These are phyloP conservation scores for Westerdykella ornata DNA, from an alignment of 2,329 filamentous ascomycete species.

Conservation along the genomic window DNA sequence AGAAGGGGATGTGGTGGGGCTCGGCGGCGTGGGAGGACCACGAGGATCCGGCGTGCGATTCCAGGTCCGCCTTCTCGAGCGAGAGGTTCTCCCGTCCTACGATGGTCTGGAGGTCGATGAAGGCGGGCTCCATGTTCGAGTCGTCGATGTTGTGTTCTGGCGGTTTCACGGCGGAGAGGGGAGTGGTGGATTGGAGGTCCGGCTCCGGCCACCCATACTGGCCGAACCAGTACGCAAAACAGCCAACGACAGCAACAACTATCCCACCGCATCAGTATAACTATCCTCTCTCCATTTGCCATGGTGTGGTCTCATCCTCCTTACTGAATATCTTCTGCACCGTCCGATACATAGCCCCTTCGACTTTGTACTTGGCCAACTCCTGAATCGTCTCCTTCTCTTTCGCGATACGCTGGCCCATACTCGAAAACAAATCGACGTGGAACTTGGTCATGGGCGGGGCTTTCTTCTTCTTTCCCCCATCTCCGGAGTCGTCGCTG, in stretches of 20 bases:
- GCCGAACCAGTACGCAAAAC: conserved; percentile 48
- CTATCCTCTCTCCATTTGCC: no score
- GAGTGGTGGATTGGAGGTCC: conserved; percentile 50
- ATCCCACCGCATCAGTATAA: no score
- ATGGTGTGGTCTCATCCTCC: no score
- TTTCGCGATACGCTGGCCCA: conserved; percentile 50
- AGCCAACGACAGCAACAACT: no score
- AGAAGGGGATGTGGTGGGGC: conserved; percentile 43
- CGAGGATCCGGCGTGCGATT: conserved; percentile 54
- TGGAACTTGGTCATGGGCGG: conserved; percentile 45
- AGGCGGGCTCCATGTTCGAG: conserved; percentile 57
- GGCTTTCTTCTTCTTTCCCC: conserved; percentile 27
- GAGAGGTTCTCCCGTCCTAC: conserved; percentile 59
- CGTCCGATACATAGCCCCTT: no score
- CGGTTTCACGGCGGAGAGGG: conserved; percentile 44
- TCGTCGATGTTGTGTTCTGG: conserved; percentile 51
- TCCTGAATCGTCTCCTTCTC: conserved; percentile 53
- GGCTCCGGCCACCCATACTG: conserved; percentile 37
- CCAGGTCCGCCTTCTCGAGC: conserved; percentile 49
- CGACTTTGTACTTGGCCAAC: conserved; percentile 2
- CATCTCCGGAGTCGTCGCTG: conserved; percentile 15
- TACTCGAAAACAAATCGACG: conserved; percentile 57
- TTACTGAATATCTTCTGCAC: no score
- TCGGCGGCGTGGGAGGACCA: conserved; percentile 52
- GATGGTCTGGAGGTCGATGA: conserved; percentile 56